Evolutionary conservation across 2,329 filamentous ascomycete genomes (phyloP).

Genomic region (Exophiala sp.): DNA sequence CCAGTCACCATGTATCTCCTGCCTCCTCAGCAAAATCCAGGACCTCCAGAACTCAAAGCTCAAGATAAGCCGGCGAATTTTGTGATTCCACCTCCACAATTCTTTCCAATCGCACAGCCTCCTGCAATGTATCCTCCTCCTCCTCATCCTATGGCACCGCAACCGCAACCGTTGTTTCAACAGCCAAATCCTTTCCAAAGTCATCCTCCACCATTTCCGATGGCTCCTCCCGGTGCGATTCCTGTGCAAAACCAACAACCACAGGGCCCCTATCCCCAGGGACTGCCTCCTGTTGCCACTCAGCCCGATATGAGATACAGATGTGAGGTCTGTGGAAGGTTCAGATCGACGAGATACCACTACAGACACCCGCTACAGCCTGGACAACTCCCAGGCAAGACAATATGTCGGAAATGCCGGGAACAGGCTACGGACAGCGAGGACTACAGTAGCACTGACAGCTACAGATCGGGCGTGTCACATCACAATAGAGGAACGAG

Average conservation of each 20-base stretch:
- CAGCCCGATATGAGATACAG: constrained; percentile 24
- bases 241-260: constrained; percentile 3
- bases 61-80: constrained; percentile 1
- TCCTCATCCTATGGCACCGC: constrained; percentile 8
- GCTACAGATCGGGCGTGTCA: constrained; percentile 6
- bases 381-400: constrained; percentile 24
- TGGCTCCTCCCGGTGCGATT: constrained; percentile 4
- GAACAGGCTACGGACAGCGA: constrained; percentile 25
- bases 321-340: constrained; percentile 27
- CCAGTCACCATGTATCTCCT: constrained; percentile 15
- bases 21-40: constrained; percentile 11
- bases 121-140: constrained; percentile 11
- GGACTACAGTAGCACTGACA: constrained; percentile 18
- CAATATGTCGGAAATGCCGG: constrained; percentile 26
- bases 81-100: constrained; percentile 5
- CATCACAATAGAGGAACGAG: no score
- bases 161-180: background rate
- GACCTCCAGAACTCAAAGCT: background rate
- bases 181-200: background rate
- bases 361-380: constrained; percentile 25
- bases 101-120: constrained; percentile 7
- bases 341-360: constrained; percentile 27
- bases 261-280: background rate
- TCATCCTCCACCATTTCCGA: constrained; percentile 1
- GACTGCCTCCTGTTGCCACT: background rate